Evolutionary conservation across 2,329 filamentous ascomycete genomes (phyloP), one percentile per base, ranked within the genome.

Genomic region (Cyphellophora europaea): DNA sequence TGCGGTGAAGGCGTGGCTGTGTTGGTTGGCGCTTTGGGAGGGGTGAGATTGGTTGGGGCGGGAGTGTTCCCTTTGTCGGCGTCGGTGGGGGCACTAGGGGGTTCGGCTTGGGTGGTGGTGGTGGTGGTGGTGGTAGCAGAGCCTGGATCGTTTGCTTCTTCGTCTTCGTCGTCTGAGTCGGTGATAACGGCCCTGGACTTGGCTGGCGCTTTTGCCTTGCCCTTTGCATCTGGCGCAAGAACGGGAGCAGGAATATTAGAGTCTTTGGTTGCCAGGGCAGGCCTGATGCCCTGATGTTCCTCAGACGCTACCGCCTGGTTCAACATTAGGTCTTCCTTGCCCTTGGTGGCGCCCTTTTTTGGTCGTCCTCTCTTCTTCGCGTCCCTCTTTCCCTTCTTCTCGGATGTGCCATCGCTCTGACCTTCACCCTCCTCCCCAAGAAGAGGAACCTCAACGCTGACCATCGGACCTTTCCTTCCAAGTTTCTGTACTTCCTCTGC

Each of bases 111-210:
- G 11, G 18, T 21, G 38, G 37, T 33, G 38, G 37, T 14, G 41
- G 23, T 3, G 44, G 37, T 10, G 42, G 33, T 17, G 35, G 23
- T 5, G 39, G 41, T 5, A 39, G 39, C 14, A 48, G 38, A 10
- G 36, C 27, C 17, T 32, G 29, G 16, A 13, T 23, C 14, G 11
- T 27, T 3, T 21, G 18, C 19, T 11, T 32, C 16, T 15, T 16
- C 27, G 21, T 44, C 36, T 11, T 38, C 30, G 12, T 18, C 30
- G 4, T 43, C 21, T 10, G 33, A 21, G 3, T 32, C 25, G 13
- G 41, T 36, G n/a, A 25, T 25, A n/a, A 25, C n/a, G 8, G 21
- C 8, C 21, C n/a, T 25, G 21, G 21, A 25, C 21, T 25, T 25
- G 8, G 21, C 21, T 25, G 8, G 21, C n/a, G 21, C 8, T 25